Evolutionary conservation across 2,329 filamentous ascomycete species (phyloP).

Genomic region (Aspergillus transmontanensis): DNA sequence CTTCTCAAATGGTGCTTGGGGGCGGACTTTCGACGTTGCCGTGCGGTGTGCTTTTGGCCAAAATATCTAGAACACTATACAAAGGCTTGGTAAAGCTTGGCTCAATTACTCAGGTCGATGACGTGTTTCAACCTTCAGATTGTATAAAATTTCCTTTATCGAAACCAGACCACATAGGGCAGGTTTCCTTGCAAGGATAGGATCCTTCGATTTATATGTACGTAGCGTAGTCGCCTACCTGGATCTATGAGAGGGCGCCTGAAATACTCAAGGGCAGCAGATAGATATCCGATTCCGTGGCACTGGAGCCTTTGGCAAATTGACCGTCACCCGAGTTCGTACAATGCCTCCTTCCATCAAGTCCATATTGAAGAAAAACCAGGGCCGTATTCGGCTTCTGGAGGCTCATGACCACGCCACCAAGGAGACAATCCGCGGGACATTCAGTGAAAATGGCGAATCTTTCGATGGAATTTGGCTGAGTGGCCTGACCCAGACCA

Average conservation of each 20-base stretch:
- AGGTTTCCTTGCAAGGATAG: neutral
- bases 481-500: neutral
- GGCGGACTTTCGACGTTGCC: neutral
- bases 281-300: neutral
- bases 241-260: neutral
- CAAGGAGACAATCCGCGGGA: neutral
- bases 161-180: neutral
- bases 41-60: neutral
- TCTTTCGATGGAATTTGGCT: neutral
- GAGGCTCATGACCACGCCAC: neutral
- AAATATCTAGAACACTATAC: neutral
- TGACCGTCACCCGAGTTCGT: neutral
- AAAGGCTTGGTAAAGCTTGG: neutral
- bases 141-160: neutral
- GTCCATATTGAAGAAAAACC: neutral
- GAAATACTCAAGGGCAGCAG: neutral
- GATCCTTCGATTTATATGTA: neutral
- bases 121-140: neutral
- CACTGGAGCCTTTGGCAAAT: neutral
- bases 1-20: neutral
- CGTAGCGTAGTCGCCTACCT: neutral
- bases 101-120: neutral
- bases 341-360: neutral
- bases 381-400: neutral
- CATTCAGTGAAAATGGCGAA: neutral